Evolutionary conservation across 768 basidiomycete species (phyloP).

Genomic region (Peribolospora baueri): DNA sequence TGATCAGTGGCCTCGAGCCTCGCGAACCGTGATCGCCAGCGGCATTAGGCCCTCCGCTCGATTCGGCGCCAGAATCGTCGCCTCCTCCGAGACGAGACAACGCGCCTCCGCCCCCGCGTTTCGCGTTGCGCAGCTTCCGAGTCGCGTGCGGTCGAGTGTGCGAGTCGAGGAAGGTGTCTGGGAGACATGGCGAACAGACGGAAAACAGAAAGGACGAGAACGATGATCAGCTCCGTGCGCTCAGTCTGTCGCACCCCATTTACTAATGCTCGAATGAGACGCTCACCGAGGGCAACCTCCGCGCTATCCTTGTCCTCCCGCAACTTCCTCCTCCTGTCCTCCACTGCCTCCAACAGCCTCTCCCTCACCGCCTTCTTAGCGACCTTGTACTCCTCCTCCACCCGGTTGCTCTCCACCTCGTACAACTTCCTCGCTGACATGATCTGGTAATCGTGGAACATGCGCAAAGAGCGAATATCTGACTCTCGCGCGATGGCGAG

Average conservation of each 20-base stretch:
- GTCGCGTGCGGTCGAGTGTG: conserved; percentile 5
- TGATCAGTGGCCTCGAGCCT: not conserved
- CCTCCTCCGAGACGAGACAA: conserved; percentile 2
- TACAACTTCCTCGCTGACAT: conserved; percentile 19
- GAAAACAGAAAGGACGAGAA: not conserved
- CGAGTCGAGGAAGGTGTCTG: conserved; percentile 6
- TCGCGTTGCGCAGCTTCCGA: not conserved
- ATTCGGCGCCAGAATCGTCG: not conserved
- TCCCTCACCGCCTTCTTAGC: conserved; percentile 21
- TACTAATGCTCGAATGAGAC: too few species aligned
- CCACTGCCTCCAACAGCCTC: conserved; percentile 20
- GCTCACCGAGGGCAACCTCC: conserved; percentile 20
- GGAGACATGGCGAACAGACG: not conserved
- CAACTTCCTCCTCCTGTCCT: conserved; percentile 22
- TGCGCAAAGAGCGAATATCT: conserved; percentile 17
- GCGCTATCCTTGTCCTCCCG: conserved; percentile 25
- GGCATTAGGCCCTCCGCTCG: not conserved
- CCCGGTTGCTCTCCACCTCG: conserved; percentile 21
- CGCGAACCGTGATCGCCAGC: not conserved
- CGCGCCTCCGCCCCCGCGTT: conserved; percentile 2
- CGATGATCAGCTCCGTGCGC: not conserved
- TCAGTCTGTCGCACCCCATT: not conserved
- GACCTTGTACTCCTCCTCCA: conserved; percentile 23
- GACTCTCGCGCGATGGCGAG: conserved; percentile 22
- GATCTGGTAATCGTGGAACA: conserved; percentile 21